Evolutionary conservation across 495 filamentous ascomycete genomes (phyloP), one percentile per base, ranked within the genome.

Genomic region (Podospora fimiseda): DNA sequence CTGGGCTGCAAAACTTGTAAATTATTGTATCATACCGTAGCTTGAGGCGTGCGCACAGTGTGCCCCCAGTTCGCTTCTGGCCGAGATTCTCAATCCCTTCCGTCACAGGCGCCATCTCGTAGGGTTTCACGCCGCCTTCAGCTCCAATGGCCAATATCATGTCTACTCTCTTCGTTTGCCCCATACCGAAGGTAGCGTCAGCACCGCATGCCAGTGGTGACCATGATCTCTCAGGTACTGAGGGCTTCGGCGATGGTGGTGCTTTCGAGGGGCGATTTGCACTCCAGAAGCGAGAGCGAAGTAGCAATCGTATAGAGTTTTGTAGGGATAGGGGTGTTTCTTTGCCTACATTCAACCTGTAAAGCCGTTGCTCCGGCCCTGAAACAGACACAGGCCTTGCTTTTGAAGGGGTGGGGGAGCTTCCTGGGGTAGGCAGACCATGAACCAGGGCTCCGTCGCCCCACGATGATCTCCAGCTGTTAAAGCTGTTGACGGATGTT

Each of bases 111-210:
- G 63, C 54, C 6, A 69, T 55, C n/a, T 69, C 68, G 1, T 65
- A 56, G 38, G 51, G 72, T 3, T 63, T 62, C 2, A 73, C 71
- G 1, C 67, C 61, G 9, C 60, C 55, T 50, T 77, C 71, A 0
- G 69, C 58, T 0, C 74, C 73, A 18, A 76, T 64, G 1, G 72
- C 72, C 9, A 77, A 38, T 15, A 77, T 75, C 9, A 75, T 52
- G 21, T 77, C 72, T 8, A 72, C 51, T 24, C 65, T 70, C 16
- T 61, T 55, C 30, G 13, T 41, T 14, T 5, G 39, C 55, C 60
- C 18, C 55, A 51, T 16, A 48, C 6, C 6, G 27, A 55, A 46
- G 58, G 46, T 40, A 13, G 57, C 53, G 1, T 43, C 52, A 13
- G 15, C 33, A 16, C 52, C 55, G 36, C 45, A 50, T 1, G 73